Evolutionary conservation across 1,284 basidiomycete genomes (phyloP).

Genomic region (Leccinum pachyderme): DNA sequence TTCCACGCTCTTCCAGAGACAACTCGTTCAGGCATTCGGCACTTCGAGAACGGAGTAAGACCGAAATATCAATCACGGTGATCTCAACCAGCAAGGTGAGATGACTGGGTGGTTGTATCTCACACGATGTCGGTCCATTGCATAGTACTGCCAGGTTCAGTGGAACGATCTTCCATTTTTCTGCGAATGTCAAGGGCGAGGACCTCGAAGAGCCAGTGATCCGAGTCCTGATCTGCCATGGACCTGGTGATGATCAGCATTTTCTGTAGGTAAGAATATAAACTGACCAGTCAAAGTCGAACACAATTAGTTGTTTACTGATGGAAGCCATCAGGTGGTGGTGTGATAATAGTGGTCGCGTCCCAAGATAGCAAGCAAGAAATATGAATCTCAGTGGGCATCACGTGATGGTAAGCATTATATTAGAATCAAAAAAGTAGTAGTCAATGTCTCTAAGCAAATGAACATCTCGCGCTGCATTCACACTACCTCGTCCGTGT

Average conservation of each 20-base stretch:
- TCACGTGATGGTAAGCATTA: too few relatives aligned
- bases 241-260: conserved; percentile 50
- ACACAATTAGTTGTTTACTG: conserved; percentile 82
- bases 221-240: conserved; percentile 93
- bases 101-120: conserved; percentile 28
- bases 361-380: too few relatives aligned
- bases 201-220: conserved; percentile 95
- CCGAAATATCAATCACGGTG: not conserved
- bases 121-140: conserved; percentile 98
- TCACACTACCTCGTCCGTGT: conserved; percentile 15
- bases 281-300: conserved; percentile 94
- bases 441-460: not conserved
- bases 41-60: conserved; percentile 38
- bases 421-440: too few relatives aligned
- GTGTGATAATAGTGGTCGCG: too few relatives aligned
- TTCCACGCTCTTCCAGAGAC: conserved; percentile 53
- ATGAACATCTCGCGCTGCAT: conserved; percentile 4
- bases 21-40: conserved; percentile 75
- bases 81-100: not conserved
- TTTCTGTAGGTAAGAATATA: not conserved
- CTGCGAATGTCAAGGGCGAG: conserved; percentile 83
- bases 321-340: conserved; percentile 36
- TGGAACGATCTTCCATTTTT: conserved; percentile 71
- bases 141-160: conserved; percentile 24
- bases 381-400: too few relatives aligned